Evolutionary conservation across 2,329 filamentous ascomycete species (phyloP).

Genomic region (Aspergillus hortae): DNA sequence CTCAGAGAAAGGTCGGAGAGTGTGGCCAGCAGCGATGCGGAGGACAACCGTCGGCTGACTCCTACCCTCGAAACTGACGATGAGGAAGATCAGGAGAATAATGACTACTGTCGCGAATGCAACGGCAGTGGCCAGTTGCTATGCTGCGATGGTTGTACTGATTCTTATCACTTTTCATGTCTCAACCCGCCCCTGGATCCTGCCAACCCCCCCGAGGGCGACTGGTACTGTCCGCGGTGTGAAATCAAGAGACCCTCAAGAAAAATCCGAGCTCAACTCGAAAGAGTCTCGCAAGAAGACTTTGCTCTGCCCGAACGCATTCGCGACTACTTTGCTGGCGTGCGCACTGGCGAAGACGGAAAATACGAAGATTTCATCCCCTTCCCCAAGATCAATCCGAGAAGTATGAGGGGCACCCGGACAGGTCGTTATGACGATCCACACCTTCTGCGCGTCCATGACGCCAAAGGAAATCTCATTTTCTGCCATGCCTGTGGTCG

Average conservation of each 20-base stretch:
- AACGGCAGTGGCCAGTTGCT: conserved; percentile 78
- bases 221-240: conserved; percentile 75
- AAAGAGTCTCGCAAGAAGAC: conserved; percentile 63
- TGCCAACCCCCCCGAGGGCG: conserved; percentile 62
- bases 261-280: conserved; percentile 60
- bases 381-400: conserved; percentile 21
- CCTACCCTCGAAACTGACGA: conserved; percentile 9
- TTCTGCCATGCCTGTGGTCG: conserved; percentile 74
- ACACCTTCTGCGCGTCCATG: conserved; percentile 54
- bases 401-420: conserved; percentile 16
- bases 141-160: conserved; percentile 88
- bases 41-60: conserved; percentile 21
- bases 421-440: conserved; percentile 26
- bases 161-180: conserved; percentile 87
- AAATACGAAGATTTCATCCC: conserved; percentile 70
- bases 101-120: conserved; percentile 87
- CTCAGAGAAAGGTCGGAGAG: conserved; percentile 16
- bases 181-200: conserved; percentile 74
- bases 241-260: conserved; percentile 46
- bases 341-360: conserved; percentile 71
- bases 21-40: conserved; percentile 20
- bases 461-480: conserved; percentile 69
- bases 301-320: conserved; percentile 69
- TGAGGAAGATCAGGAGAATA: conserved; percentile 59
- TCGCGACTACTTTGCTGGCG: conserved; percentile 74